Percentiles rank a stretch among this genome's conserved stretches.
These are phyloP conservation scores for Aspergillus novofumigatus DNA, from an alignment of 2,329 filamentous ascomycete species.

Conservation along the genomic window DNA sequence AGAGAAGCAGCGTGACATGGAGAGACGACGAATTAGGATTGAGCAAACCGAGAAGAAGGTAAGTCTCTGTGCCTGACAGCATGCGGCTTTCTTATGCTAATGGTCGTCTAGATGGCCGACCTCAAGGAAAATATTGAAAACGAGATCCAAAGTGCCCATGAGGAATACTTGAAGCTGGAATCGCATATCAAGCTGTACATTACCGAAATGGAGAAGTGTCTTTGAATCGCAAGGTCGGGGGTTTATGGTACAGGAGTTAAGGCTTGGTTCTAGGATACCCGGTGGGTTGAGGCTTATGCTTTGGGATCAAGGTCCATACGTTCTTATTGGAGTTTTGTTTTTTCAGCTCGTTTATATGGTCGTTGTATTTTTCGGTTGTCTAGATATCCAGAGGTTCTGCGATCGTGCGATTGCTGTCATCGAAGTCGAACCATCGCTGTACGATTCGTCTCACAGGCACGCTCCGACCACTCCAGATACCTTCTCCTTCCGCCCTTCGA, in stretches of 20 bases:
- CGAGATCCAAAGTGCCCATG: conserved; percentile 83
- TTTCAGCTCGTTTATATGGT: conserved; percentile 8
- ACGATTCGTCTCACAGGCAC: conserved; percentile 57
- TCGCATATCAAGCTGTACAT: conserved; percentile 97
- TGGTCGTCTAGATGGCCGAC: conserved; percentile 73
- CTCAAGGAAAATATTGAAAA: conserved; percentile 96
- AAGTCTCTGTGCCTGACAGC: conserved; percentile 23
- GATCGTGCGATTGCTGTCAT: conserved; percentile 28
- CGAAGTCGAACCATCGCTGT: conserved; percentile 63
- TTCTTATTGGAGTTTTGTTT: conserved; percentile 9
- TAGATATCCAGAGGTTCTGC: conserved; percentile 3
- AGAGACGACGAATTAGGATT: conserved; percentile 84
- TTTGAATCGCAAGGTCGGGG: conserved; percentile 37
- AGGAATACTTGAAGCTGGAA: conserved; percentile 97
- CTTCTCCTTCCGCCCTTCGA: conserved; percentile 46
- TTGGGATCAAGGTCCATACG: conserved; percentile 22
- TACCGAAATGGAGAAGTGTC: conserved; percentile 94
- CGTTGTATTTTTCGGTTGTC: conserved; percentile 1
- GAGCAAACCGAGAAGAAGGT: conserved; percentile 99
- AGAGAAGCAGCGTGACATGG: conserved; percentile 87
- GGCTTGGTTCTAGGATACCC: conserved; percentile 39
- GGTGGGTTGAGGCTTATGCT: conserved; percentile 25
- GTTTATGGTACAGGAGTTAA: conserved; percentile 33
- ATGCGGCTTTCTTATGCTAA: conserved; percentile 11
- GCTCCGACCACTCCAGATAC: conserved; percentile 55